These are phyloP conservation scores for Rhodofomes roseus DNA, from an alignment of 1,284 basidiomycete species.

Conservation along the genomic window DNA sequence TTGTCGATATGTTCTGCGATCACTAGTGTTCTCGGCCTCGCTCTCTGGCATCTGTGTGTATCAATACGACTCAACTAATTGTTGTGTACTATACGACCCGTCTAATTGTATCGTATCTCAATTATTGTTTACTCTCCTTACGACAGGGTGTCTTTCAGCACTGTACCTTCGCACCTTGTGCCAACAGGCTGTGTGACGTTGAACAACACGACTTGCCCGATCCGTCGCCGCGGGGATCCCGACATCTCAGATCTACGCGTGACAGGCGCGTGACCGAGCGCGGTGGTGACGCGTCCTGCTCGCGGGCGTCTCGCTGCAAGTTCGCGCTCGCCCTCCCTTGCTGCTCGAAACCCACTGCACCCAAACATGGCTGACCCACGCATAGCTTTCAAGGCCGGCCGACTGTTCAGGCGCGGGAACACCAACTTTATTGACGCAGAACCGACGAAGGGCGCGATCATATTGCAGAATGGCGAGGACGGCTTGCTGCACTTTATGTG, in stretches of 20 bases:
- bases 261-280: conserved; percentile 4
- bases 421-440: conserved; percentile 66
- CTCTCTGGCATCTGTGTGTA: background rate
- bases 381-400: conserved; percentile 80
- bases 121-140: too few species aligned
- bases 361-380: conserved; percentile 31
- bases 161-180: too few species aligned
- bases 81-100: too few species aligned
- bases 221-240: background rate
- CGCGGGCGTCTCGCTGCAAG: background rate
- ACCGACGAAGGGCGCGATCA: conserved; percentile 67
- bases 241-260: background rate
- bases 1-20: conserved; percentile 35
- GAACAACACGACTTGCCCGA: too few species aligned
- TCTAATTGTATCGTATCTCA: too few species aligned
- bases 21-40: background rate
- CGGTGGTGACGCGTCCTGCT: conserved; percentile 11
- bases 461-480: conserved; percentile 66
- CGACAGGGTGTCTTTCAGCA: too few species aligned
- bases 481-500: conserved; percentile 73
- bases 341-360: background rate
- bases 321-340: background rate
- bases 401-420: conserved; percentile 59
- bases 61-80: too few species aligned
- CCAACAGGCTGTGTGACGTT: too few species aligned